These are phyloP conservation scores for Sugiyamaella sp. DNA, from an alignment of 1,139 yeast genomes.

Conservation along the genomic window DNA sequence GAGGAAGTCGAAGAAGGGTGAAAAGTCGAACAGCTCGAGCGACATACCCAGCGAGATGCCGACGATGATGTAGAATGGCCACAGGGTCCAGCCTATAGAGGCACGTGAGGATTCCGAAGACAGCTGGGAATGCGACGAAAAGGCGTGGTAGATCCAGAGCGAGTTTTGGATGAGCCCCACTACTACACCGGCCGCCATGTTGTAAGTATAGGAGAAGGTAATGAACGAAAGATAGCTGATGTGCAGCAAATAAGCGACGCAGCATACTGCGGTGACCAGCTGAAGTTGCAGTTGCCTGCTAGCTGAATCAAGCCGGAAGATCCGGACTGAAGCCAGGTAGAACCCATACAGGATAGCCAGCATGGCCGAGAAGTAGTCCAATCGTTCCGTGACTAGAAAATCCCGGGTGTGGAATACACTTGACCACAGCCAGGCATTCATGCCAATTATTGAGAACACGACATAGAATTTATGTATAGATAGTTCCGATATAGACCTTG, in stretches of 20 bases:
- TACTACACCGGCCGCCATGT: constrained; percentile 85
- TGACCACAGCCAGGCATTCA: constrained; percentile 87
- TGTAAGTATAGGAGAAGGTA: constrained; percentile 90
- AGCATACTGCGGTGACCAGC: constrained; percentile 50
- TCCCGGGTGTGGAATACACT: constrained; percentile 89
- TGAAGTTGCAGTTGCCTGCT: constrained; percentile 39
- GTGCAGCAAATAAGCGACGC: constrained; percentile 57
- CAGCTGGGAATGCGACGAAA: constrained; percentile 29
- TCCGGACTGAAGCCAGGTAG: constrained; percentile 64
- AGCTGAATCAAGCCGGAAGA: constrained; percentile 56
- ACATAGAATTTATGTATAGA: constrained; percentile 46
- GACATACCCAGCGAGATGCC: constrained; percentile 74
- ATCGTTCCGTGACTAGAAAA: constrained; percentile 70
- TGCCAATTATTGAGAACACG: constrained; percentile 60
- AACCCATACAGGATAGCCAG: constrained; percentile 80
- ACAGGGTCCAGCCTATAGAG: constrained; percentile 46
- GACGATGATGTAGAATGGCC: constrained; percentile 56
- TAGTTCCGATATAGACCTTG: constrained; percentile 12
- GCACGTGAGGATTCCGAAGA: constrained; percentile 10
- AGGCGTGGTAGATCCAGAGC: constrained; percentile 49
- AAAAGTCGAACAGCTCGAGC: constrained; percentile 85
- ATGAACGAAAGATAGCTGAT: constrained; percentile 60
- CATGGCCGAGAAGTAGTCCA: constrained; percentile 94
- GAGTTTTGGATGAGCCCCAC: constrained; percentile 77
- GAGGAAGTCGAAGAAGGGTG: constrained; percentile 64